Evolutionary conservation across 2,329 filamentous ascomycete genomes (phyloP).

Genomic region (Exophiala sp.): DNA sequence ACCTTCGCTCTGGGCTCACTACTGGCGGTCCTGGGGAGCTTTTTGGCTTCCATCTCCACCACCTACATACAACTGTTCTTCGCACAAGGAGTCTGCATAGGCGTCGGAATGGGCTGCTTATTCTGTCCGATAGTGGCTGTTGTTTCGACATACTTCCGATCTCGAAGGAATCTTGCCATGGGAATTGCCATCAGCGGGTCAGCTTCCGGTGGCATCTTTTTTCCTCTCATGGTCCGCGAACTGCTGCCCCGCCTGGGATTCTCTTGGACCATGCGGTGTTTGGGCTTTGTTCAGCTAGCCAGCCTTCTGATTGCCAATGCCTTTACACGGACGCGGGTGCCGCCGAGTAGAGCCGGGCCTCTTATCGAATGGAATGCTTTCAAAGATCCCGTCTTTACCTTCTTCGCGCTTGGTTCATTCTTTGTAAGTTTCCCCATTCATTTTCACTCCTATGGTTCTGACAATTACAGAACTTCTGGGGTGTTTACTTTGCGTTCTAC

Average conservation of each 20-base stretch:
- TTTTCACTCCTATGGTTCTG: conserved; percentile 37
- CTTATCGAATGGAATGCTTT: conserved; percentile 52
- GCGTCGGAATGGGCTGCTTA: no score
- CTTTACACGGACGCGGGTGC: conserved; percentile 47
- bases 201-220: conserved; percentile 61
- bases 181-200: conserved; percentile 32
- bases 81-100: no score
- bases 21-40: no score
- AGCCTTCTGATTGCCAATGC: conserved; percentile 19
- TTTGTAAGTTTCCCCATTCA: conserved; percentile 37
- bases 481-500: conserved; percentile 52
- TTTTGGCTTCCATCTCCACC: no score
- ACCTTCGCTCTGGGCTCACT: no score
- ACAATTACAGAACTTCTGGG: conserved; percentile 49
- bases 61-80: no score
- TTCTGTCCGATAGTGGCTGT: no score
- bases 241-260: conserved; percentile 61
- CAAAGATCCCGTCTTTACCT: conserved; percentile 36
- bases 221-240: conserved; percentile 56
- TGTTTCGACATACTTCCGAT: no score
- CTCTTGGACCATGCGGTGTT: conserved; percentile 59
- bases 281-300: conserved; percentile 57
- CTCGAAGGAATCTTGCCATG: no score
- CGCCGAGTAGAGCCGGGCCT: conserved; percentile 48
- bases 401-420: no score